Base-by-base conservation (phyloP, 1,284 basidiomycete species). In the Ceratobasidium sp. region DNA sequence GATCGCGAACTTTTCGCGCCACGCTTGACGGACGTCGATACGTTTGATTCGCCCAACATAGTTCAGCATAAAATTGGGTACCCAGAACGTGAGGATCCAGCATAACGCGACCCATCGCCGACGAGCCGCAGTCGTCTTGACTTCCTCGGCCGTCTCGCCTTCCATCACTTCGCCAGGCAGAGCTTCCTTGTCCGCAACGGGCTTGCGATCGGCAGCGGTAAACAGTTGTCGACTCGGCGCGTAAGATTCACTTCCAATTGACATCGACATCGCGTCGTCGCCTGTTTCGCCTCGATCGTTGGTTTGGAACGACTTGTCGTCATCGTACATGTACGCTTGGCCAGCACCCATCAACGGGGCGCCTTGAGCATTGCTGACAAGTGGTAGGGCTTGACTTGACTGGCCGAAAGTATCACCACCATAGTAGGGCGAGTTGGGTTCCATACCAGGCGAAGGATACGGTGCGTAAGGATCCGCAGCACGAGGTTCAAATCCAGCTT, bases 161-260 rank as follows among this genome's bases (percentile, higher is more conserved):
- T 94, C 92, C 77, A 90, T 86, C 16, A 92, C 87, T 76, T 93
- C 93, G 1, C 91, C 90, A 3, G 92, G 87, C 1, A 95, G 82
- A 5, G 89, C 86, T 76, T 94, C 93, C 81, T 95, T 94, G 75
- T 94, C 90, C 39, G 86, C 82, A 34, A 90, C 79, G n/a, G 86
- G 89, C 76, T 88, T 87, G 78, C 89, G 90, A 76, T 92, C 90
- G 6, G 89, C 84, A 74, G 88, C 89, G 74, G 91, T 89, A 85
- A 98, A 98, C 94, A 98, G 97, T 78, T 97, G 97, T 23, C 94
- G 85, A 0, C 93, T 96, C 0, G 95, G 96, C 0, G 94, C 95
- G 77, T 98, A 98, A 0, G 91, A 92, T 78, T 96, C 94, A 1
- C 92, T 93, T 5, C 92, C 93, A 52, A 92, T 88, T 76, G 92